Conservation (phyloP, 176 grass and related monocot species). For the Tillandsia fasciculata region DNA sequence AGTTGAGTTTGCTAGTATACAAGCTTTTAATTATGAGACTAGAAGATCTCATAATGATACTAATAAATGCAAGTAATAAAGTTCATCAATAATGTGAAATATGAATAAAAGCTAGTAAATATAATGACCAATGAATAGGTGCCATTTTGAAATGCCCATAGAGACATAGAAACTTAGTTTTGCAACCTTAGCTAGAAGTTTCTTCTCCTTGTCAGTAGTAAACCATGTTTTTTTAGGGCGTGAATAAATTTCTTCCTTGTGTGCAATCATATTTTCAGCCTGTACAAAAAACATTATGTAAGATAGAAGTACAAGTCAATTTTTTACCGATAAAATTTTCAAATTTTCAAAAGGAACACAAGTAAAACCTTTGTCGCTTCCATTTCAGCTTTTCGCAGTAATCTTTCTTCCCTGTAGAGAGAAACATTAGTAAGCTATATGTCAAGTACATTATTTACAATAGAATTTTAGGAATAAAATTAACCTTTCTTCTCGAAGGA, state of each 20-base stretch:
- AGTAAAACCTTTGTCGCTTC: constrained; percentile 61
- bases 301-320: constrained; percentile 4
- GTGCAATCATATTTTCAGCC: constrained; percentile 93
- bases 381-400: constrained; percentile 87
- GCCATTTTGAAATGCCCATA: not conserved
- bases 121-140: not conserved
- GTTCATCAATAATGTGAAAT: too few species aligned
- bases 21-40: too few species aligned
- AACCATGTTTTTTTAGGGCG: constrained; percentile 91
- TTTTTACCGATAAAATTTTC: not conserved
- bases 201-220: constrained; percentile 88
- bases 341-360: constrained; percentile 18
- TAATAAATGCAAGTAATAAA: not conserved
- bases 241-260: constrained; percentile 88
- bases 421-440: not conserved
- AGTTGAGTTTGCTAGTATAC: too few species aligned
- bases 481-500: constrained; percentile 85
- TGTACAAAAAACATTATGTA: constrained; percentile 22
- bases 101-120: not conserved
- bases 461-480: not conserved
- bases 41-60: too few species aligned
- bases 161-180: constrained; percentile 37
- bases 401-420: constrained; percentile 68
- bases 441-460: not conserved
- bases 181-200: constrained; percentile 57